Percentiles rank a stretch among this genome's conserved stretches.
Evolutionary conservation across 2,329 filamentous ascomycete genomes (phyloP).

Genomic region (Xylaria multiplex): DNA sequence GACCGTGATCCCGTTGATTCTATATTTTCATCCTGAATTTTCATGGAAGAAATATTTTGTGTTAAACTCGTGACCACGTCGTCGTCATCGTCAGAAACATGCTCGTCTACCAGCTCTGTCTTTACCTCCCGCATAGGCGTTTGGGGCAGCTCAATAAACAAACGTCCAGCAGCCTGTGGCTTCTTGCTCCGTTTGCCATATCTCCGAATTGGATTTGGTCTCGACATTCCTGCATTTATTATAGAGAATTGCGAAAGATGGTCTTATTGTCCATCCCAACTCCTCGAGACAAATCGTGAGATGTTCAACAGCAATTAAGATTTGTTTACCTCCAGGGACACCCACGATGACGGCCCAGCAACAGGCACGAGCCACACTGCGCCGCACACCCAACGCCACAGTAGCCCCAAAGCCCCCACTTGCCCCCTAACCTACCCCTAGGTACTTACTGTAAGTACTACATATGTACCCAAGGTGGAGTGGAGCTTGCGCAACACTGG

Average conservation of each 20-base stretch:
- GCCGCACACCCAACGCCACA: constrained; percentile 32
- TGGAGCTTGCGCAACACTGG: constrained; percentile 21
- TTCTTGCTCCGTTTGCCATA: constrained; percentile 63
- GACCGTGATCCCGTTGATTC: constrained; percentile 29
- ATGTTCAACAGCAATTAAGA: neutral
- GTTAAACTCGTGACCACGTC: constrained; percentile 49
- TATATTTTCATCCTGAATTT: constrained; percentile 43
- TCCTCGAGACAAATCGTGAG: constrained; percentile 5
- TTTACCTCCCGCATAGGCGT: constrained; percentile 55
- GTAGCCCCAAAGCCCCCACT: neutral
- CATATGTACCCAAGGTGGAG: constrained; percentile 17
- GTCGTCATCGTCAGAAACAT: constrained; percentile 38
- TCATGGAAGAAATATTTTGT: constrained; percentile 46
- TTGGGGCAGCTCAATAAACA: constrained; percentile 63
- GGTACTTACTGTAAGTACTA: too few relatives aligned
- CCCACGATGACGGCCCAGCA: constrained; percentile 25
- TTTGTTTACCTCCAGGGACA: constrained; percentile 42
- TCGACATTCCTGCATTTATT: constrained; percentile 55
- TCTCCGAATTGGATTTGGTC: constrained; percentile 55
- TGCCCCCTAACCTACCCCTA: constrained; percentile 12
- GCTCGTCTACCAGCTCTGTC: constrained; percentile 24
- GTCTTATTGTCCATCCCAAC: constrained; percentile 2
- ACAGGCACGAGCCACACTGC: constrained; percentile 9
- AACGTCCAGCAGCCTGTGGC: constrained; percentile 57
- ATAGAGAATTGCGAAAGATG: constrained; percentile 3